These are phyloP conservation scores for Meyerozyma guilliermondii DNA, from an alignment of 1,139 yeast species.

Conservation along the genomic window DNA sequence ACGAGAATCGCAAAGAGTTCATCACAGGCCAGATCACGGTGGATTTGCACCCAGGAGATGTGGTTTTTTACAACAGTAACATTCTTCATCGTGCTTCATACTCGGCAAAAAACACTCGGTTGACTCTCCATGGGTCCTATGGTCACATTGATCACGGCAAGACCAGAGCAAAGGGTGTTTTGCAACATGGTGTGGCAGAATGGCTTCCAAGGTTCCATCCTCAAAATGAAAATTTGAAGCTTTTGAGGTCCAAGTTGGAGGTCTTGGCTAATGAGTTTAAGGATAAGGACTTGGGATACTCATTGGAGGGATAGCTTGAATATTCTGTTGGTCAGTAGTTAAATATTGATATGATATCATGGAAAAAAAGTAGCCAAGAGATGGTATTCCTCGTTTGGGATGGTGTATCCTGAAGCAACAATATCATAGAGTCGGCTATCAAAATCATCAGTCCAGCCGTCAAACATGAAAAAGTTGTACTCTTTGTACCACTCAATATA, in stretches of 20 bases:
- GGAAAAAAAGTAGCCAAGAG: background rate
- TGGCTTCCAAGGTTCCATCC: constrained; percentile 46
- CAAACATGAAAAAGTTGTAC: constrained; percentile 5
- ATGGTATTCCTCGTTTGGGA: background rate
- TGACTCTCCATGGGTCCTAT: constrained; percentile 52
- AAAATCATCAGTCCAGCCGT: constrained; percentile 7
- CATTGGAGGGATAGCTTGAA: constrained; percentile 38
- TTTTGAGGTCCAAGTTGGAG: constrained; percentile 32
- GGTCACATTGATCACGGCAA: constrained; percentile 44
- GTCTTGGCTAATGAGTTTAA: constrained; percentile 35
- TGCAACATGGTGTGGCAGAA: constrained; percentile 51
- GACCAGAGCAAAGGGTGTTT: constrained; percentile 45
- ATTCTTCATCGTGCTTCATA: constrained; percentile 50
- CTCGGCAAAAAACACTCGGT: constrained; percentile 33
- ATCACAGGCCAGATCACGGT: constrained; percentile 41
- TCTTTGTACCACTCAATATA: constrained; percentile 8
- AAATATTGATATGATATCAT: background rate
- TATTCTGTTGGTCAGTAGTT: background rate
- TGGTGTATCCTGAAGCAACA: background rate
- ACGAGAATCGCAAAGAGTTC: constrained; percentile 29
- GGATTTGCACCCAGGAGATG: constrained; percentile 47
- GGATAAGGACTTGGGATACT: constrained; percentile 37
- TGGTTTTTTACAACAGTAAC: constrained; percentile 50
- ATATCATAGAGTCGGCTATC: background rate
- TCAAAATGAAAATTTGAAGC: constrained; percentile 26